phyloP scores from a whole-genome alignment of 2,329 filamentous ascomycete genomes.

The Chaetomiaceae sp. region DNA sequence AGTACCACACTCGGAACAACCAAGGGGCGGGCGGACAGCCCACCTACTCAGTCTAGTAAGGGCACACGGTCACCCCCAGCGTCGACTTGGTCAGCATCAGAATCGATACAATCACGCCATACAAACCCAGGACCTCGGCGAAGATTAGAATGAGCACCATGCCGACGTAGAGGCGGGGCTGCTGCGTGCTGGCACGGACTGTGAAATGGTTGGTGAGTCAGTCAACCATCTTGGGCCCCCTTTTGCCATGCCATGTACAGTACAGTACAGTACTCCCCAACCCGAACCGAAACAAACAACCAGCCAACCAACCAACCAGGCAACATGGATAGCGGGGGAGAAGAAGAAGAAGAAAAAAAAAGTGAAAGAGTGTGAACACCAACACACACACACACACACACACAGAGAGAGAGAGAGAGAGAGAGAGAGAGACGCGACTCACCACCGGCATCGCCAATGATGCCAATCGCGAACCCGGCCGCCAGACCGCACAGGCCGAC shows the following conservation, averaged over 20 bases:
- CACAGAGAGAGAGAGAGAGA: not conserved
- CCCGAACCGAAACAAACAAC: too few relatives aligned
- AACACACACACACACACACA: too few relatives aligned
- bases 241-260: not conserved
- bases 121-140: constrained; percentile 83
- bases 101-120: constrained; percentile 46
- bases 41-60: constrained; percentile 26
- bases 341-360: not conserved
- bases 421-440: not conserved
- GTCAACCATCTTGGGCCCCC: not conserved
- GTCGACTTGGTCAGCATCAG: constrained; percentile 45
- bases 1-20: too few relatives aligned
- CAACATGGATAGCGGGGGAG: not conserved
- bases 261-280: too few relatives aligned
- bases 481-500: constrained; percentile 79
- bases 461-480: constrained; percentile 81
- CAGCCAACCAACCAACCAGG: not conserved
- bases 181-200: constrained; percentile 81
- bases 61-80: constrained; percentile 37
- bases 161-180: constrained; percentile 84
- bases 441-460: constrained; percentile 74
- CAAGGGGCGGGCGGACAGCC: too few relatives aligned
- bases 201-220: not conserved
- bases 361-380: not conserved
- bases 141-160: constrained; percentile 99